Percentiles rank a stretch among this genome's conserved stretches.
phyloP scores from a whole-genome alignment of 2,329 filamentous ascomycete species.

The Sporothrix globosa region DNA sequence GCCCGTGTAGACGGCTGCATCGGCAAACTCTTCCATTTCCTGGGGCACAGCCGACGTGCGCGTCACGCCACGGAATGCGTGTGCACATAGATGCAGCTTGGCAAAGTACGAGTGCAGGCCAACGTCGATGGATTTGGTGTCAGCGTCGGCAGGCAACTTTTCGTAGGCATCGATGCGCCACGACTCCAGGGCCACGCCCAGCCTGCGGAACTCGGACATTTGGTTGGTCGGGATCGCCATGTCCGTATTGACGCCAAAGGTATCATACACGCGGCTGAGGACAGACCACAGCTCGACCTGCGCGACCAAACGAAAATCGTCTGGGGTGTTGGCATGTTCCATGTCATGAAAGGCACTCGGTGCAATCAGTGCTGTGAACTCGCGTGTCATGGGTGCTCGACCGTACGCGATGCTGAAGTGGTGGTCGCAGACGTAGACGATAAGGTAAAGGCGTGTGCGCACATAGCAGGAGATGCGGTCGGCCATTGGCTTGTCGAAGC shows the following conservation, averaged over 20 bases:
- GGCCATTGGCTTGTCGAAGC: neutral
- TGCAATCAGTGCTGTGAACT: neutral
- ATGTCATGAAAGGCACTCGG: neutral
- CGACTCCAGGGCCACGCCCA: neutral
- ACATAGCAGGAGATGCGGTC: neutral
- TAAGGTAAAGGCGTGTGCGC: neutral
- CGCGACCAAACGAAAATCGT: neutral
- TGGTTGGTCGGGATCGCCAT: neutral
- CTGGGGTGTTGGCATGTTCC: neutral
- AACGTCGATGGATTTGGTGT: neutral
- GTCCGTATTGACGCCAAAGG: neutral
- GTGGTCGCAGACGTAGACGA: constrained; percentile 17
- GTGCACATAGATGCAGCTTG: constrained; percentile 1
- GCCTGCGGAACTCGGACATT: neutral
- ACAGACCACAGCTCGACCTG: constrained; percentile 18
- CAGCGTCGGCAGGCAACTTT: neutral
- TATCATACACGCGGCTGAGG: constrained; percentile 2
- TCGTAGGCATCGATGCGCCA: constrained; percentile 1
- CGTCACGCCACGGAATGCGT: constrained; percentile 14
- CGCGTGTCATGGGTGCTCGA: neutral
- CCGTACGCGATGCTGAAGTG: constrained; percentile 15
- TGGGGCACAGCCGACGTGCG: neutral
- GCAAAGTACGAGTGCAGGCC: constrained; percentile 10
- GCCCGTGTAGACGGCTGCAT: neutral
- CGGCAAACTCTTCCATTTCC: constrained; percentile 17